Conservation (phyloP, 2,329 filamentous ascomycete genomes). For the Nannizzia gypsea region DNA sequence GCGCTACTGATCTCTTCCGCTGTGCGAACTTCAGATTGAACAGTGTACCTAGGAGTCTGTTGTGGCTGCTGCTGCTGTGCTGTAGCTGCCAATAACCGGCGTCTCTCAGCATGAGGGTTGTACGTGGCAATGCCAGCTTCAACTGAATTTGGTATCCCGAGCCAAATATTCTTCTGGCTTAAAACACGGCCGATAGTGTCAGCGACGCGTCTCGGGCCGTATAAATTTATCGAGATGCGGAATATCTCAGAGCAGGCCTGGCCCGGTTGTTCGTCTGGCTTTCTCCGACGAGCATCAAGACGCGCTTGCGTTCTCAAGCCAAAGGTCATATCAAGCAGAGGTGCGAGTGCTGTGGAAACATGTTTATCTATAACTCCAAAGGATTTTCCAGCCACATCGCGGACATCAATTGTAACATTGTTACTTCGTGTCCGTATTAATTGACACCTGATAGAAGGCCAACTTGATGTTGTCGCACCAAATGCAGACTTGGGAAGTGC, state of each 20-base stretch:
- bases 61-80: slow-evolving; percentile 11
- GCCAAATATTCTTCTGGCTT: slow-evolving; percentile 52
- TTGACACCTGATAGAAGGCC: slow-evolving; percentile 63
- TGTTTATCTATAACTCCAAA: slow-evolving; percentile 65
- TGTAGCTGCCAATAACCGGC: slow-evolving; percentile 21
- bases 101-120: slow-evolving; percentile 59
- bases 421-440: slow-evolving; percentile 50
- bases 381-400: slow-evolving; percentile 57
- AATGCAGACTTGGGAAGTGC: slow-evolving; percentile 48
- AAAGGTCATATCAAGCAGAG: slow-evolving; percentile 56
- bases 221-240: slow-evolving; percentile 62
- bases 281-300: slow-evolving; percentile 55
- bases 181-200: slow-evolving; percentile 57
- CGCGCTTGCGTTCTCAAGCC: slow-evolving; percentile 60
- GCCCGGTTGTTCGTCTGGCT: slow-evolving; percentile 53
- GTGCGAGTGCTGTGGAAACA: slow-evolving; percentile 55
- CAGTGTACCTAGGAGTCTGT: slow-evolving; percentile 15
- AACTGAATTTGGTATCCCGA: slow-evolving; percentile 54
- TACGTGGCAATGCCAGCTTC: slow-evolving; percentile 58
- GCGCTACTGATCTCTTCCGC: slow-evolving; percentile 79
- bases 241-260: slow-evolving; percentile 49
- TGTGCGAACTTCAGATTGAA: slow-evolving; percentile 45
- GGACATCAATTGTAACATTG: slow-evolving; percentile 54
- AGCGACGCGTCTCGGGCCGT: slow-evolving; percentile 58
- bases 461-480: slow-evolving; percentile 42